A percentile compares a stretch with the other conserved stretches of the same genome.
These are phyloP conservation scores for Aspergillus leporis DNA, from an alignment of 495 filamentous ascomycete species.

Conservation along the genomic window DNA sequence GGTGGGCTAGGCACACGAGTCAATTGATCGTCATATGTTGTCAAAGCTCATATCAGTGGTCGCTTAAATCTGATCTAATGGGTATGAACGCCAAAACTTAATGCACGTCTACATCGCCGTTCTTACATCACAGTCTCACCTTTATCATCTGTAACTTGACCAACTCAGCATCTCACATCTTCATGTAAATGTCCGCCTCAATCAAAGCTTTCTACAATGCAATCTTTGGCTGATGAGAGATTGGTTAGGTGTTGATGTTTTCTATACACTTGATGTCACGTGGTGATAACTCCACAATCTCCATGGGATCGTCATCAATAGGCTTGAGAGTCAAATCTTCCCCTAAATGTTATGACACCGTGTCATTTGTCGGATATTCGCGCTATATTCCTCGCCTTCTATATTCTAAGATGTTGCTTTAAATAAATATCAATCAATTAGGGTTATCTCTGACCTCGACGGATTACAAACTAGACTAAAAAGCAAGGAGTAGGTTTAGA, in stretches of 20 bases:
- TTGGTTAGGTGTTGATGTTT: background rate
- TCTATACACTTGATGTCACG: conserved; percentile 1
- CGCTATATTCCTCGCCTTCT: background rate
- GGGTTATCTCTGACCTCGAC: background rate
- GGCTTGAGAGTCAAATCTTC: conserved; percentile 11
- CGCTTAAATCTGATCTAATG: background rate
- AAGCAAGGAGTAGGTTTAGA: conserved; percentile 7
- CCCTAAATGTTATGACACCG: conserved; percentile 18
- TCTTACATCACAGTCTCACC: background rate
- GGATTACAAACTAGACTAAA: background rate
- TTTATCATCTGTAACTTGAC: background rate
- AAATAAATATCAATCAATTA: background rate
- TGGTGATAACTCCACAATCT: conserved; percentile 5
- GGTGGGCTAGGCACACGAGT: background rate
- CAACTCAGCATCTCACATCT: background rate
- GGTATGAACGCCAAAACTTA: background rate
- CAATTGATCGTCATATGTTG: background rate
- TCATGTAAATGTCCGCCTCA: background rate
- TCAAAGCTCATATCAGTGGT: background rate
- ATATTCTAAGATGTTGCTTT: background rate
- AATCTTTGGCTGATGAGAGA: background rate
- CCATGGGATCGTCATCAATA: conserved; percentile 4
- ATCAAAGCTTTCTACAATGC: background rate
- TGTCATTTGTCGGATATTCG: conserved; percentile 2
- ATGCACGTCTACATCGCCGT: background rate